phyloP scores from a whole-genome alignment of 495 filamentous ascomycete species.

The Wilcoxina mikolae region DNA sequence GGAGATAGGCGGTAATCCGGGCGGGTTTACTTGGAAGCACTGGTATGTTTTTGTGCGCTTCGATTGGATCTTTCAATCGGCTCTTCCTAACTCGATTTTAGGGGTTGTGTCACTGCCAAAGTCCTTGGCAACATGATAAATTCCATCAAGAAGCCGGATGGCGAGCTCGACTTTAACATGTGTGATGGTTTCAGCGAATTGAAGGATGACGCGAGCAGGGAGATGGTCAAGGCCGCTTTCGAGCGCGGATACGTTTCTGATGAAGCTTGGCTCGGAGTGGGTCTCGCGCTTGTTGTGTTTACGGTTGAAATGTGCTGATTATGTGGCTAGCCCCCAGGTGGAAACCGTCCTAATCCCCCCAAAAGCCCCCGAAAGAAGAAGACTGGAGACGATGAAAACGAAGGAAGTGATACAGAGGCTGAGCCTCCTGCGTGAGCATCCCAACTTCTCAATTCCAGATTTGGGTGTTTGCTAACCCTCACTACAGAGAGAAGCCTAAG shows the following conservation, averaged over 20 bases:
- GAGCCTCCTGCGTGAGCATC: background rate
- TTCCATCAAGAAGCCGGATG: constrained; percentile 12
- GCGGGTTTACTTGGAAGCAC: constrained; percentile 55
- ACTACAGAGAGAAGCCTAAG: no score
- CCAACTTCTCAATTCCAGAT: no score
- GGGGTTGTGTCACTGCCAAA: constrained; percentile 54
- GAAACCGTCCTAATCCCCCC: constrained; percentile 3
- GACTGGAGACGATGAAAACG: background rate
- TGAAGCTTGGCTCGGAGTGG: constrained; percentile 56
- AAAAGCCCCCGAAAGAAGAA: constrained; percentile 18
- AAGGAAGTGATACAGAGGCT: background rate
- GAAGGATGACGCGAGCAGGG: constrained; percentile 39
- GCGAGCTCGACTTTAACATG: constrained; percentile 26
- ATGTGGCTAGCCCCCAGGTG: background rate
- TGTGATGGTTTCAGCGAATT: constrained; percentile 55
- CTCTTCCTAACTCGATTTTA: constrained; percentile 21
- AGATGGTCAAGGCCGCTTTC: constrained; percentile 46
- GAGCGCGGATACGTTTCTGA: constrained; percentile 53
- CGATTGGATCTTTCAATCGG: background rate
- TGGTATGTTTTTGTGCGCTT: constrained; percentile 42
- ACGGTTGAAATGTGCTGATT: background rate
- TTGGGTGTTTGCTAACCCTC: no score
- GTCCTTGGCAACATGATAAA: constrained; percentile 39
- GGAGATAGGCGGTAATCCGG: constrained; percentile 33
- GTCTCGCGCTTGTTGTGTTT: constrained; percentile 20